Conservation (phyloP, 148 eudicot species). For the Salicornia ramosissima region DNA sequence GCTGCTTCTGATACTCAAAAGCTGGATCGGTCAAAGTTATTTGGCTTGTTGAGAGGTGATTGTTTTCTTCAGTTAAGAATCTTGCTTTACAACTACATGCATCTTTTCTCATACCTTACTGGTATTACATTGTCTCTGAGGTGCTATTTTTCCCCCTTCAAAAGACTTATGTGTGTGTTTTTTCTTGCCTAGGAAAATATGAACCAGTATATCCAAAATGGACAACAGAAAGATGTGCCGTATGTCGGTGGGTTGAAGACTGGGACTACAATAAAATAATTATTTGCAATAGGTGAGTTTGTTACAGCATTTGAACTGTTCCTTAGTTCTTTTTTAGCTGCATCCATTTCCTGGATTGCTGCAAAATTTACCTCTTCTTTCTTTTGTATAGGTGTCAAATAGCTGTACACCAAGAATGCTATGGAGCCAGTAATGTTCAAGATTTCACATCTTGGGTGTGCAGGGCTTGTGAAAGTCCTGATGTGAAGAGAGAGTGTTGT, state of each 20-base stretch:
- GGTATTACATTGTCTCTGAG: not conserved
- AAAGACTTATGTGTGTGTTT: slow-evolving; percentile 17
- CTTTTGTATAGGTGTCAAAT: slow-evolving; percentile 72
- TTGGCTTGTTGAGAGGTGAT: slow-evolving; percentile 62
- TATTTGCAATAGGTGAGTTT: slow-evolving; percentile 78
- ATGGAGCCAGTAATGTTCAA: slow-evolving; percentile 58
- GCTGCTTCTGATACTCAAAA: slow-evolving; percentile 37
- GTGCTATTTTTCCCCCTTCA: not conserved
- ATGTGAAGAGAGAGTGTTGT: slow-evolving; percentile 69
- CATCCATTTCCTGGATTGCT: not conserved
- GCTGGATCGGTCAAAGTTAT: slow-evolving; percentile 53
- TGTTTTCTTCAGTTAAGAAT: not conserved
- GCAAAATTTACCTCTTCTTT: not conserved
- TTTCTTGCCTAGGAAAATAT: slow-evolving; percentile 47
- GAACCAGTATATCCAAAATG: slow-evolving; percentile 75
- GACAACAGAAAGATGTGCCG: slow-evolving; percentile 97
- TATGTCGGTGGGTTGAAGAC: slow-evolving; percentile 94
- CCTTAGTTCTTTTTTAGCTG: not conserved
- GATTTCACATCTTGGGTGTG: slow-evolving; percentile 95
- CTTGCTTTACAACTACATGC: not conserved
- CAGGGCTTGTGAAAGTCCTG: slow-evolving; percentile 82
- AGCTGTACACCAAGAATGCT: slow-evolving; percentile 97
- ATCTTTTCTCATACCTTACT: not conserved
- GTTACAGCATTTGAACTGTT: slow-evolving; percentile 1
- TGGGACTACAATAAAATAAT: slow-evolving; percentile 90